Percentiles rank a stretch among this genome's conserved stretches.
These are phyloP conservation scores for Ilyonectria mors-panacis DNA, from an alignment of 2,329 filamentous ascomycete genomes.

Conservation along the genomic window DNA sequence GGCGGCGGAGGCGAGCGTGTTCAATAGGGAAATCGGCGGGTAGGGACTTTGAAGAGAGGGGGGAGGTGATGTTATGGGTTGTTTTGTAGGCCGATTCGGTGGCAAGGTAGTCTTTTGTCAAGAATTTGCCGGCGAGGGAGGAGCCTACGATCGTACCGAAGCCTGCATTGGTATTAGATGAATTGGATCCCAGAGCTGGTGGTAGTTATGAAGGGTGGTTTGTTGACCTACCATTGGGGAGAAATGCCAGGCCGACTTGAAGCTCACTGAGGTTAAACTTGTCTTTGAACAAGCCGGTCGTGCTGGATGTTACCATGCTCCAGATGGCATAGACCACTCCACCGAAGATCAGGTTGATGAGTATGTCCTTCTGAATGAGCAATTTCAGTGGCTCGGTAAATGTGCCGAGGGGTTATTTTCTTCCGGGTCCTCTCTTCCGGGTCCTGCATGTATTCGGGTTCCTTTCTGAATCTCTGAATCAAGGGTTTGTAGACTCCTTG, in stretches of 20 bases:
- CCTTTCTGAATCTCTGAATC: conserved; percentile 5
- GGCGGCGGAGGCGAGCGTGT: conserved; percentile 13
- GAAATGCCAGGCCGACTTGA: conserved; percentile 20
- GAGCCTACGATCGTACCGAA: conserved; percentile 24
- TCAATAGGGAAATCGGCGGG: conserved; percentile 24
- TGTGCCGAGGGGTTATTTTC: conserved; percentile 1
- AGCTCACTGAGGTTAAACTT: conserved; percentile 16
- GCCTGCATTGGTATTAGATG: neutral
- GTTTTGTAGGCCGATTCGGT: conserved; percentile 15
- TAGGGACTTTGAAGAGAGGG: conserved; percentile 6
- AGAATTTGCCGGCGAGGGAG: conserved; percentile 5
- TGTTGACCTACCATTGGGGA: conserved; percentile 18
- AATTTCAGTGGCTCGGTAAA: conserved; percentile 16
- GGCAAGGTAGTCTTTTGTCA: conserved; percentile 20
- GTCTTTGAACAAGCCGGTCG: conserved; percentile 9
- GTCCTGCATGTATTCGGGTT: conserved; percentile 1
- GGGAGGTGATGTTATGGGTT: neutral
- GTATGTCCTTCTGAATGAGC: conserved; percentile 24
- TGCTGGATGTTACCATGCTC: conserved; percentile 28
- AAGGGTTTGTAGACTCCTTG: conserved; percentile 20
- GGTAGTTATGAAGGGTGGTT: no score
- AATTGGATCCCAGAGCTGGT: neutral
- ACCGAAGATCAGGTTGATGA: conserved; percentile 12
- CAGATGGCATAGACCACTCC: conserved; percentile 24
- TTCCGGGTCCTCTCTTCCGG: neutral